These are phyloP conservation scores for Physaria fendleri DNA, from an alignment of 345 rosid genomes.

Conservation along the genomic window DNA sequence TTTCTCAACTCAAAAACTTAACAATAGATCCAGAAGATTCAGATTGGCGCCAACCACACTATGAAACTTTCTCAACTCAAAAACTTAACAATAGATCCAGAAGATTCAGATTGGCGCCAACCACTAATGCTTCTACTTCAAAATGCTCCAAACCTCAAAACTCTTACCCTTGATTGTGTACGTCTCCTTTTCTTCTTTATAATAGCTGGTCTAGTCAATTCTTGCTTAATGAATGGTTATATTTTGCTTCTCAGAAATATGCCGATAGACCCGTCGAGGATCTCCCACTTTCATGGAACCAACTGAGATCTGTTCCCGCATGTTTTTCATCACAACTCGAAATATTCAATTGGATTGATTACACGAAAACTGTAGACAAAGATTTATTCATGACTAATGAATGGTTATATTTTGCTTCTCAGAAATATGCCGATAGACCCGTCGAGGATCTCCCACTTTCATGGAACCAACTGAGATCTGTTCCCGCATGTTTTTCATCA, in stretches of 20 bases:
- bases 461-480: background rate
- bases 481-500: background rate
- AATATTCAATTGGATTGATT: too few relatives aligned
- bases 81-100: background rate
- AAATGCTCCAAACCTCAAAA: background rate
- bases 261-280: background rate
- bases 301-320: background rate
- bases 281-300: background rate
- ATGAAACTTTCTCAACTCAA: background rate
- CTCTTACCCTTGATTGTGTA: background rate
- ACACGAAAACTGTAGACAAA: too few relatives aligned
- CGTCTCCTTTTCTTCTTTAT: background rate
- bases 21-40: background rate
- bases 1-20: background rate
- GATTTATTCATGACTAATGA: background rate
- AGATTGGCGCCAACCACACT: background rate
- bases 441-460: background rate
- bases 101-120: background rate
- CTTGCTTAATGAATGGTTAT: background rate
- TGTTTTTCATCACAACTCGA: background rate
- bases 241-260: background rate
- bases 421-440: background rate
- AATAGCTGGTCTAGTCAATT: background rate
- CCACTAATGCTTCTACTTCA: background rate
- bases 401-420: background rate